A percentile compares a stretch with the other conserved stretches of the same genome.
phyloP scores from a whole-genome alignment of 2,329 filamentous ascomycete genomes.

The Cercospora sesami region DNA sequence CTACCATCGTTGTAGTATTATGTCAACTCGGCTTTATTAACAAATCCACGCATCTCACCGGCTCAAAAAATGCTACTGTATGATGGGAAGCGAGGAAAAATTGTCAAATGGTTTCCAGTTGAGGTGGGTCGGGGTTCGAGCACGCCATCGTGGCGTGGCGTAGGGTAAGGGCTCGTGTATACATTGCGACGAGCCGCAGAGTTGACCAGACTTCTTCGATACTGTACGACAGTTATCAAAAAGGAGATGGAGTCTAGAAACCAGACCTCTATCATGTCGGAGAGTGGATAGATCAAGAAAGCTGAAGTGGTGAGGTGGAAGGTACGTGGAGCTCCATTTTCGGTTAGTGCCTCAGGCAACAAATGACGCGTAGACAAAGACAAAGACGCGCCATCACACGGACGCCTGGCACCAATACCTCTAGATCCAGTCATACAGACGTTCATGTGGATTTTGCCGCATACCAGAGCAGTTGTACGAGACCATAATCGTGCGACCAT shows the following conservation, averaged over 20 bases:
- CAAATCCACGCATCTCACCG: background rate
- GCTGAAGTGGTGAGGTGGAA: background rate
- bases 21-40: background rate
- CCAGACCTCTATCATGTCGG: no score
- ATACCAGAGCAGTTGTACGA: background rate
- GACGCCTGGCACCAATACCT: background rate
- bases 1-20: background rate
- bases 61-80: background rate
- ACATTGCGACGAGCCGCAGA: background rate
- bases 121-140: background rate
- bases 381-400: background rate
- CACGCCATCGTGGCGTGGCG: slow-evolving; percentile 3
- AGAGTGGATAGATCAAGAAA: no score
- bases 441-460: background rate
- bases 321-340: background rate
- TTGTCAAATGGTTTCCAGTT: background rate
- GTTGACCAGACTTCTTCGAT: no score
- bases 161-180: background rate
- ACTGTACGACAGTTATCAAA: no score
- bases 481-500: background rate
- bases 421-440: background rate
- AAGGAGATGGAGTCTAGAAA: no score
- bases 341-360: background rate
- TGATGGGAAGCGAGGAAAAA: background rate
- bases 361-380: background rate